Evolutionary conservation across 2,329 filamentous ascomycete species (phyloP).

Genomic region (Monilinia fructigena): DNA sequence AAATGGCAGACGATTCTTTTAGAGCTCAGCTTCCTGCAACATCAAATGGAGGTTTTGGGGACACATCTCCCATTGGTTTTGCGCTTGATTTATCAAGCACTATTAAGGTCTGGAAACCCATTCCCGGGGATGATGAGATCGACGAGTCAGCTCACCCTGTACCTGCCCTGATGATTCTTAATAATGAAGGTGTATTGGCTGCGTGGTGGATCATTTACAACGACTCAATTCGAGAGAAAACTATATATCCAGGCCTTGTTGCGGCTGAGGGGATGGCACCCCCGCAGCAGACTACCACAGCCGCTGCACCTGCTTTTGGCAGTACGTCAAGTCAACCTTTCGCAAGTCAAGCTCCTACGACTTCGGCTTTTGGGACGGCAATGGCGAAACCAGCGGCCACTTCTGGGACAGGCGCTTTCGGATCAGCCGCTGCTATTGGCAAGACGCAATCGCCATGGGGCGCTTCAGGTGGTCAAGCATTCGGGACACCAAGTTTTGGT

Average conservation of each 20-base stretch:
- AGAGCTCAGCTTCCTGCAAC: conserved; percentile 74
- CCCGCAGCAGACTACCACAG: conserved; percentile 31
- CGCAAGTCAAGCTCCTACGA: conserved; percentile 19
- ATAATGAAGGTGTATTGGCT: conserved; percentile 80
- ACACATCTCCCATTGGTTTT: conserved; percentile 77
- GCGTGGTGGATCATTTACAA: conserved; percentile 93
- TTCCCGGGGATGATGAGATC: conserved; percentile 69
- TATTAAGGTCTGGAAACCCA: conserved; percentile 74
- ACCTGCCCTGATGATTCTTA: conserved; percentile 80
- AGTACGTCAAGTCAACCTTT: conserved; percentile 25
- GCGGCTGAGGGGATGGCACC: conserved; percentile 40
- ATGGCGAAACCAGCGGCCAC: conserved; percentile 27
- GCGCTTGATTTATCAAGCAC: conserved; percentile 80
- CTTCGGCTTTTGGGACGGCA: conserved; percentile 43
- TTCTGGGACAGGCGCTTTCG: conserved; percentile 41
- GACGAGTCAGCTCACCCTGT: conserved; percentile 76
- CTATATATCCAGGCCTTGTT: conserved; percentile 69
- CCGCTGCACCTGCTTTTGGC: conserved; percentile 36
- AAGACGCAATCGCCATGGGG: conserved; percentile 24
- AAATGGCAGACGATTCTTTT: conserved; percentile 69
- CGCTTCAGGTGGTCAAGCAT: conserved; percentile 46
- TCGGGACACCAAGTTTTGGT: conserved; percentile 47
- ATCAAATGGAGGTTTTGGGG: conserved; percentile 54
- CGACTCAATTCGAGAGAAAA: conserved; percentile 74
- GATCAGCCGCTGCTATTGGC: conserved; percentile 33